Evolutionary conservation across 2,329 filamentous ascomycete genomes (phyloP), one percentile per base, ranked within the genome.

Genomic region (Didymella segeticola): DNA sequence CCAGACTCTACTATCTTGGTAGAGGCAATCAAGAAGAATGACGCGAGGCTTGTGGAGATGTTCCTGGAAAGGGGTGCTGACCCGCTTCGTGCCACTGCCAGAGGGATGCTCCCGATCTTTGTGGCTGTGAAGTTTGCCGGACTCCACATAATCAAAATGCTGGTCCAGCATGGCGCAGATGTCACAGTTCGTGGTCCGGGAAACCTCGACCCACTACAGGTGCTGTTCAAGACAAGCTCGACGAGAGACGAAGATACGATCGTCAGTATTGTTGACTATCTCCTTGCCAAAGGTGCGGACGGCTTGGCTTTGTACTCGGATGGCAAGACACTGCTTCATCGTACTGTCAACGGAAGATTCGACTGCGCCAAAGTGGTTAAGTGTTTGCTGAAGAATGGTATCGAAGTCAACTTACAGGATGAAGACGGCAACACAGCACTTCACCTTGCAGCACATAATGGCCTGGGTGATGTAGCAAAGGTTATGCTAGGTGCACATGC

Each of bases 1-100:
- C 59, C 69, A 1, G 67, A 72, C 36, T 72, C 70, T 1, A 72
- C 69, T 1, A 61, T 71, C 1, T 52, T 74, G 20, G 53, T 74
- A 2, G 71, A 71, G 33, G 66, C 69, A 0, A 69, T 74, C 53
- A 71, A 71, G 52, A 62, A 58, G 33, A 52, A 70, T 19, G 67
- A 73, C 41, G 39, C 50, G 1, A 46, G 51, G 12, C 39, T 74
- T 15, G 70, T 69, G 1, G 62, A 67, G 38, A 66, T 70, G 63
- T 67, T 74, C 43, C 39, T 74, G 5, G 60, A 63, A 14, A 67
- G 65, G 42, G 71, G 67, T 22, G 64, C 65, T 5, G 68, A 73
- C 47, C 65, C 69, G 12, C 67, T 71, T 38, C 60, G 65, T 10
- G 34, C 56, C 19, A 67, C 66, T 2, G 50, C 57, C 5, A 60